A percentile compares a stretch with the other conserved stretches of the same genome.
Conservation (phyloP, 176 grass and related monocot genomes). For the Triticum timopheevii region DNA sequence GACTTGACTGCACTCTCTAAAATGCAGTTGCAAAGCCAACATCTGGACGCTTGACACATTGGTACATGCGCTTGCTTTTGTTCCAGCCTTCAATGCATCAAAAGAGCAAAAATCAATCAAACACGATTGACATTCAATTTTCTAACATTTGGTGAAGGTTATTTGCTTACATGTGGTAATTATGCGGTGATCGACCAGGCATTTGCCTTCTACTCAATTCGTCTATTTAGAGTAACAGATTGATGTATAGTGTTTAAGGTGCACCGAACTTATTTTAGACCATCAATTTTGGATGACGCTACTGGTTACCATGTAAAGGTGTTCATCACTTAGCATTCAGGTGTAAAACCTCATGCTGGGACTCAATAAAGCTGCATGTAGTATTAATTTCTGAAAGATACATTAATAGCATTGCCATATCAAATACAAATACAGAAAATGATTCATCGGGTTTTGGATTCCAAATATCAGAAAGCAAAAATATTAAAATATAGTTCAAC, state of each 20-base stretch:
- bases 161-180: not conserved
- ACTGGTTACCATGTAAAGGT: too few relatives aligned
- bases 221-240: not conserved
- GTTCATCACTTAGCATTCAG: too few relatives aligned
- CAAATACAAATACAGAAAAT: not conserved
- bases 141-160: not conserved
- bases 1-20: too few relatives aligned
- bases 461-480: too few relatives aligned
- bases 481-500: too few relatives aligned
- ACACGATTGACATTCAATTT: not conserved
- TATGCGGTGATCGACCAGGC: not conserved
- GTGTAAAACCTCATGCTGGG: not conserved
- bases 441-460: too few relatives aligned
- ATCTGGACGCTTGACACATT: not conserved
- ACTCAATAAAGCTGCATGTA: not conserved
- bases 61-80: not conserved
- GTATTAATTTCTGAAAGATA: not conserved
- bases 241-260: not conserved
- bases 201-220: not conserved
- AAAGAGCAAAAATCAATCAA: not conserved
- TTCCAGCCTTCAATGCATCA: slow-evolving; percentile 1
- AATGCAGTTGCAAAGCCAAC: too few relatives aligned
- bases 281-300: too few relatives aligned
- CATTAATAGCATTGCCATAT: not conserved
- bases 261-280: not conserved